Evolutionary conservation across 768 basidiomycete species (phyloP).

Genomic region (Russula olivacea): DNA sequence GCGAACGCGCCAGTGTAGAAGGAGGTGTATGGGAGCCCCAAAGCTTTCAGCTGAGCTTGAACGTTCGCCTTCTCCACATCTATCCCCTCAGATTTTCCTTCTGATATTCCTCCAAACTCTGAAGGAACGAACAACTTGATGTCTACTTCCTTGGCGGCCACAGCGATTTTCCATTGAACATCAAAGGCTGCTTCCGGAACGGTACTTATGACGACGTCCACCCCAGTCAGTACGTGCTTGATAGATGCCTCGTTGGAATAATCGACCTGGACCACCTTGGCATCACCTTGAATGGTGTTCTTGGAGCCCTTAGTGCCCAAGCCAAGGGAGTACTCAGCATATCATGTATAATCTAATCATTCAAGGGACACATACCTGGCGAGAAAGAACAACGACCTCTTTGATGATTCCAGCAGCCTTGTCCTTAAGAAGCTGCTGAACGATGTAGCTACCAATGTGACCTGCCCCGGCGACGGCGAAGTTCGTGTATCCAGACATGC

Average conservation of each 20-base stretch:
- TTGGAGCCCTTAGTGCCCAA: slow-evolving; percentile 22
- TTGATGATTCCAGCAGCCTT: slow-evolving; percentile 15
- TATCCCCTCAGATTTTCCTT: neutral
- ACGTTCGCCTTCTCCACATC: neutral
- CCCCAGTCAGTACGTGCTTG: neutral
- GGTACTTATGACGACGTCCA: slow-evolving; percentile 20
- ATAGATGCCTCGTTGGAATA: slow-evolving; percentile 14
- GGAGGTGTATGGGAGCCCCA: neutral
- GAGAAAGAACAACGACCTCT: slow-evolving; percentile 21
- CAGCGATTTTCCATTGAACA: slow-evolving; percentile 4
- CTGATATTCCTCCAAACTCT: neutral
- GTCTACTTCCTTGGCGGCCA: slow-evolving; percentile 19
- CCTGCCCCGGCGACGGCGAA: slow-evolving; percentile 24
- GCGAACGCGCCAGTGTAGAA: slow-evolving; percentile 22
- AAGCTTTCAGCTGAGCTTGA: neutral
- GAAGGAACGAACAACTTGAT: neutral
- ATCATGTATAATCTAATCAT: no score
- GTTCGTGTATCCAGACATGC: slow-evolving; percentile 21
- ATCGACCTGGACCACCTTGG: slow-evolving; percentile 14
- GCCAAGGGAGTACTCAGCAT: neutral
- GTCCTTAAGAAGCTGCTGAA: slow-evolving; percentile 17
- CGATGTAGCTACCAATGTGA: slow-evolving; percentile 14
- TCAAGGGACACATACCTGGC: slow-evolving; percentile 6
- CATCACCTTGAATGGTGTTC: slow-evolving; percentile 13
- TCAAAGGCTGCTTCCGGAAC: neutral